Base-by-base conservation (phyloP, 805 yeast genomes). In the Kodamaea kaohsiungensis region DNA sequence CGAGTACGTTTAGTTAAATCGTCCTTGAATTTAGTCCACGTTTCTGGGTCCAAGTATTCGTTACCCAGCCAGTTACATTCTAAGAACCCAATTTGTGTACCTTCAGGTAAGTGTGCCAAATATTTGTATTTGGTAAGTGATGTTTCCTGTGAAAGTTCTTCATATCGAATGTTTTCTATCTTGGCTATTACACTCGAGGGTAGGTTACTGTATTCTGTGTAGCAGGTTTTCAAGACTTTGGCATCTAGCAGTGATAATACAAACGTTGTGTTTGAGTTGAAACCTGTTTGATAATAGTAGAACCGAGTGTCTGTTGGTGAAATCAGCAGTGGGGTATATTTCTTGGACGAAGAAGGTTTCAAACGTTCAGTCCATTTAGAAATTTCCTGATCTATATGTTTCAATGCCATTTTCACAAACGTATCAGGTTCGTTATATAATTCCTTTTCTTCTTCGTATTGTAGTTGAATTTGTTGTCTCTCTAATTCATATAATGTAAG, bases 171-270 rank as follows among this genome's bases (percentile, higher is more conserved):
- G 65, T 86, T 87, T 60, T 90, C 96, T 6, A 92, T 80, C 40
- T 77, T 80, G 8, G 83, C 81, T 3, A 80, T 69, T 8, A 93
- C 65, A 1, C 81, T 71, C 4, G 87, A 66, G 0, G 99, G 99
- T 59, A 93, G 84, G 16, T 76, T 69, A 0, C 83, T 71, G 60
- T 87, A 92, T 10, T 76, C 71, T 27, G 65, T 65, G 69, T 83
- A 91, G 1, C 85, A 78, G 1, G 83, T 66, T 56, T 82, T 80
- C 53, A 93, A 71, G 16, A 93, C 84, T 56, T 87, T 87, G 27
- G 89, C 79, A 66, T 95, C 99, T 45, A 95, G 73, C 5, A 90
- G 85, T 0, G 96, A 84, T 15, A 93, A 72, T 46, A 89, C 87
- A 66, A 74, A 91, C 1, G 86, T 82, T 2, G 86, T 70, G 13